Evolutionary conservation across 805 yeast genomes (phyloP).

Genomic region (Suhomyces vadensis): DNA sequence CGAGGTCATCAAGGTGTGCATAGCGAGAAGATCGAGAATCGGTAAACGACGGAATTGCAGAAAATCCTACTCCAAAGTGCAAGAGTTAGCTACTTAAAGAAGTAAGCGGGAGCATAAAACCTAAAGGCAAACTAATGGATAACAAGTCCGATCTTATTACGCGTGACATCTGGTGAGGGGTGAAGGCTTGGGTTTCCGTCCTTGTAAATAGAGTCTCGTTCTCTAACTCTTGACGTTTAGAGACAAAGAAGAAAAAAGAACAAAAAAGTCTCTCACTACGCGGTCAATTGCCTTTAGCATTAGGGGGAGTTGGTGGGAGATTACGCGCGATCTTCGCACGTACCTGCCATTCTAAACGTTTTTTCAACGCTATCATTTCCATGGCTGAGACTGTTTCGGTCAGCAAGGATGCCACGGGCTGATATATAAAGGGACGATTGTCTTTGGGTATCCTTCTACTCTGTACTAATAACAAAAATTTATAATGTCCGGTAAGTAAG

Average conservation of each 20-base stretch:
- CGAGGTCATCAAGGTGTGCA: too few species aligned
- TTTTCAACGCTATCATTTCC: not conserved
- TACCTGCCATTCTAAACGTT: not conserved
- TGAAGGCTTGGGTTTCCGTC: not conserved
- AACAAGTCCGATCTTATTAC: not conserved
- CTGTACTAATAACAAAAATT: not conserved
- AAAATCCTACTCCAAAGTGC: not conserved
- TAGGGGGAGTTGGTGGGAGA: not conserved
- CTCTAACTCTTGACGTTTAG: slow-evolving; percentile 5
- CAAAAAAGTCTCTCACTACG: not conserved
- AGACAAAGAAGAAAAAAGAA: slow-evolving; percentile 1
- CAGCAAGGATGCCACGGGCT: not conserved
- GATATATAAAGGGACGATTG: not conserved
- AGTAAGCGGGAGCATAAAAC: not conserved
- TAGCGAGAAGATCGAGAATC: too few species aligned
- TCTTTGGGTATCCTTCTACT: not conserved
- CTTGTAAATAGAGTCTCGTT: not conserved
- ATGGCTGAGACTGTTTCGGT: not conserved
- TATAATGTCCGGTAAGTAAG: slow-evolving; percentile 10
- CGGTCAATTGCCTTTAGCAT: not conserved
- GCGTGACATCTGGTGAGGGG: not conserved
- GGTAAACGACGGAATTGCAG: too few species aligned
- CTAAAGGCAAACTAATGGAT: not conserved
- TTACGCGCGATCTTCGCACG: slow-evolving; percentile 1
- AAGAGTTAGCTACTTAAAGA: slow-evolving; percentile 1